Base-by-base conservation (phyloP, 1,284 basidiomycete genomes). In the Mycosarcoma maydis region DNA sequence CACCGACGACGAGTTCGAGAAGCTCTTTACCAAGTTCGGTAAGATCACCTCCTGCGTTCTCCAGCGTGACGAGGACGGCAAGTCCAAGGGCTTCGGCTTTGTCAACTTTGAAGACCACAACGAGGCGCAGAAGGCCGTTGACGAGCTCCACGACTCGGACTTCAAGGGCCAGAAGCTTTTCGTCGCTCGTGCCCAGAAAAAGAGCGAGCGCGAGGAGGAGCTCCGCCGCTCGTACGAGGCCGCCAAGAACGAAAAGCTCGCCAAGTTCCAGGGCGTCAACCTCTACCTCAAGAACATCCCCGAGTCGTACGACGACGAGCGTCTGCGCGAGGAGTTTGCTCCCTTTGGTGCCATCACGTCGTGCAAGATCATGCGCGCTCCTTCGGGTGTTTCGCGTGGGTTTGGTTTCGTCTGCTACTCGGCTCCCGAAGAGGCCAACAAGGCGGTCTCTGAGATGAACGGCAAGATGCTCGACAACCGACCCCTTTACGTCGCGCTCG, bases 341-440 rank as follows among this genome's bases (percentile, higher is more conserved):
- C 90, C 93, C 24, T 98, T 93, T 83, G 96, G 96, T 64, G 88
- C 91, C 75, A 94, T 98, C 85, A 98, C 95, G 72, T 95, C 92
- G 82, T 95, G 91, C 87, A 98, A 97, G 87, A 92, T 99, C 83
- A 99, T 99, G 96, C 90, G 92, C 75, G 94, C 76, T 92, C 92
- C 85, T 29, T 77, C 77, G 9, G 89, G 87, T 64, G 88, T 86
- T 44, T 93, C 92, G 41, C 92, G 94, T 83, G 96, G 96, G 78
- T 99, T 99, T 81, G 96, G 96, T 77, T 99, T 99, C 83, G 96
- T 99, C 74, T 99, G 96, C 86, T 99, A 94, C 87, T 93, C 93
- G 39, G 90, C 93, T 59, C 94, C 96, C 50, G 96, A 99, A 77
- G 96, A 99, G 85, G 95, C 96, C 44, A 98, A 94, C 83, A 98